Base-by-base conservation (phyloP, 1,139 yeast genomes). In the Spathaspora sp. region DNA sequence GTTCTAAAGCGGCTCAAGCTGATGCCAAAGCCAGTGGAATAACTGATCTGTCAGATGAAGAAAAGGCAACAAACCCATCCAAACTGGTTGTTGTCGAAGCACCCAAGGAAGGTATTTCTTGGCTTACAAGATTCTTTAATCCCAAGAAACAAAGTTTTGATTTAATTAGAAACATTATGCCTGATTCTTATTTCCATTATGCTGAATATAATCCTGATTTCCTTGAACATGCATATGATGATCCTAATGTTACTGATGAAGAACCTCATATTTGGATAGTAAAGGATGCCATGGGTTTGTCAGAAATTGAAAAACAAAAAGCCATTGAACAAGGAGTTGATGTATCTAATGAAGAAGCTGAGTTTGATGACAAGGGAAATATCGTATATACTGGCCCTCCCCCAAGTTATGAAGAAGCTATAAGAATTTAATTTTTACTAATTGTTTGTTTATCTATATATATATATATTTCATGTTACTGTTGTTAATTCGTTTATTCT, bases 191-290 rank as follows among this genome's bases (percentile, higher is more conserved):
- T 52, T 70, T 66, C 63, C 70, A 73, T 52, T 72, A 72, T 56
- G 67, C 74, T 49, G 74, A 72, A 52, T 74, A 74, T 54, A 68
- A 72, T 47, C 64, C 68, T 6, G 75, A 69, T 23, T 74, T 72
- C 56, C 56, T 71, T 34, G 60, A 63, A 49, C 66, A 58, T 49
- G 95, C 96, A 4, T 86, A 83, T 58, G 78, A 80, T 42, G 82
- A 81, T 59, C 90, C 91, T 17, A 78, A 77, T 46, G 82, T 86
- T 31, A 69, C 68, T 20, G 84, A 81, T 39, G 75, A 72, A 27
- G 83, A 78, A 54, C 89, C 89, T 13, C 78, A 78, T 40, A 72
- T 85, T 44, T 86, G 95, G 95, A 70, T 84, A 52, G 82, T 86
- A 38, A 73, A 67, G 51, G 95, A 86, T 63, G 76, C 80, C 24